These are phyloP conservation scores for Begonia peltatifolia DNA, from an alignment of 306 rosid genomes.

Conservation along the genomic window DNA sequence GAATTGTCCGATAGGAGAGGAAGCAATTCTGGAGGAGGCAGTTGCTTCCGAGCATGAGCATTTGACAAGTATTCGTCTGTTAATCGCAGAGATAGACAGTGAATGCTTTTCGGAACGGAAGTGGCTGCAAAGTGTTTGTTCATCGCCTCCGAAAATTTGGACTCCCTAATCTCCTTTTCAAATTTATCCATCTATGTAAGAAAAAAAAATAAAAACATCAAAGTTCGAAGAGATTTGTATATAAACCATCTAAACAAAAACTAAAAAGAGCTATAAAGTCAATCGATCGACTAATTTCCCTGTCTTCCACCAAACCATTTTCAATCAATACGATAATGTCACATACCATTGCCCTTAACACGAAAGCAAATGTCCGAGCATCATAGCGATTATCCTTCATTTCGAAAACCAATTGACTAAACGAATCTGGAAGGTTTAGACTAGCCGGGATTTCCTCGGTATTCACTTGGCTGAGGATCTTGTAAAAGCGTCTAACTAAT, in stretches of 20 bases:
- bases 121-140: slow-evolving; percentile 94
- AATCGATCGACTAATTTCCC: background rate
- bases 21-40: slow-evolving; percentile 87
- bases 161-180: slow-evolving; percentile 73
- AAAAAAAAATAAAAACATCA: slow-evolving; percentile 7
- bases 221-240: background rate
- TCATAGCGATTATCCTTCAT: slow-evolving; percentile 72
- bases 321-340: background rate
- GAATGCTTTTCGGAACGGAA: slow-evolving; percentile 88
- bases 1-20: slow-evolving; percentile 71
- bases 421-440: slow-evolving; percentile 66
- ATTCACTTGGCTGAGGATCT: slow-evolving; percentile 67
- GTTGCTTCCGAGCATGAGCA: slow-evolving; percentile 87
- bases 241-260: background rate
- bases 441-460: slow-evolving; percentile 62
- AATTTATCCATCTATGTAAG: slow-evolving; percentile 68
- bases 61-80: slow-evolving; percentile 96
- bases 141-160: slow-evolving; percentile 79
- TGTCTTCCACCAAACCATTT: background rate
- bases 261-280: background rate
- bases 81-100: slow-evolving; percentile 85
- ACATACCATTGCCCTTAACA: slow-evolving; percentile 84
- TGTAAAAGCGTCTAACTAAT: slow-evolving; percentile 67
- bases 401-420: slow-evolving; percentile 69
- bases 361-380: slow-evolving; percentile 69